These are phyloP conservation scores for Vanderwaltozyma verrucispora DNA, from an alignment of 805 yeast species.

Conservation along the genomic window DNA sequence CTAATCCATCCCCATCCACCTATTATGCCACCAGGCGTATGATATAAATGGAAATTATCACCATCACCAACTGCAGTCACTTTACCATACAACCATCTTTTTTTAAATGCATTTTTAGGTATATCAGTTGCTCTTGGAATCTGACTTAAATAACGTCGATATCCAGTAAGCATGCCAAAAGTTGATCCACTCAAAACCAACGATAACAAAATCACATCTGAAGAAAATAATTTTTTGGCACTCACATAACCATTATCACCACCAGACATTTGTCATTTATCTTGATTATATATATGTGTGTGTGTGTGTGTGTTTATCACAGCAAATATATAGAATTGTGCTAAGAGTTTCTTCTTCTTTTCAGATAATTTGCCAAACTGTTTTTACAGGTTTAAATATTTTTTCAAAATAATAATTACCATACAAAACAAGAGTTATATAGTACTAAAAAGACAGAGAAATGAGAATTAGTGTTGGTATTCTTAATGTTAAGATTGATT, in stretches of 20 bases:
- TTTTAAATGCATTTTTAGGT: slow-evolving; percentile 37
- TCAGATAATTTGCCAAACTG: too few species aligned
- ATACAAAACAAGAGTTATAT: too few species aligned
- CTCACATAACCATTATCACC: slow-evolving; percentile 1
- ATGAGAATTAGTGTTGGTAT: too few species aligned
- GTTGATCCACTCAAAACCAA: slow-evolving; percentile 30
- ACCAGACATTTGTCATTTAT: not conserved
- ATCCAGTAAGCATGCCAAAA: slow-evolving; percentile 35
- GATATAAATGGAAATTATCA: slow-evolving; percentile 86
- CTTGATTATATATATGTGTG: not conserved
- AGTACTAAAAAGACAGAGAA: too few species aligned
- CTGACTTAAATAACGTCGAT: slow-evolving; percentile 38
- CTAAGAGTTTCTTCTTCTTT: too few species aligned
- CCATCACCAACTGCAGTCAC: slow-evolving; percentile 94
- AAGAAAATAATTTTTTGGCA: slow-evolving; percentile 1
- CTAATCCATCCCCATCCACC: slow-evolving; percentile 95
- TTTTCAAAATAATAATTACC: too few species aligned
- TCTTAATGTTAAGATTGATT: too few species aligned
- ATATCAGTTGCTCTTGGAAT: slow-evolving; percentile 40
- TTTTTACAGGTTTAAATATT: too few species aligned
- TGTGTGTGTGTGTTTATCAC: too few species aligned
- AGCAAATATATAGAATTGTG: too few species aligned
- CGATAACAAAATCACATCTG: slow-evolving; percentile 21
- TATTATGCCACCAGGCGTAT: slow-evolving; percentile 81
- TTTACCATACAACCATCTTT: slow-evolving; percentile 47